Evolutionary conservation across 116 monocot species (phyloP).

Genomic region (Iris pallida): DNA sequence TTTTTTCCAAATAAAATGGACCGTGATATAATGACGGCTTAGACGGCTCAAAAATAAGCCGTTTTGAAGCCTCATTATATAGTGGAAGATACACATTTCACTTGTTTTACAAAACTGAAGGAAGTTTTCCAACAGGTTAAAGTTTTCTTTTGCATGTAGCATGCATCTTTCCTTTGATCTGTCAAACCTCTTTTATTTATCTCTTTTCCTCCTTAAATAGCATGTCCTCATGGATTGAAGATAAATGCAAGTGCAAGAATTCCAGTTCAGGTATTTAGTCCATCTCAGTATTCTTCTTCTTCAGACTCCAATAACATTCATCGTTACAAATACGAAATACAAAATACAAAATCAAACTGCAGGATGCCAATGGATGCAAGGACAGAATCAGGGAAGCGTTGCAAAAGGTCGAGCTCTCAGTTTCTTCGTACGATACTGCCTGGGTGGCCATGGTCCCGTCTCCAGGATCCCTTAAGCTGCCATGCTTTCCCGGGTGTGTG

Average conservation of each 20-base stretch:
- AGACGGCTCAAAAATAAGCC: no score
- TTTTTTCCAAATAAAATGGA: no score
- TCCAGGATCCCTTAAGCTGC: slow-evolving; percentile 26
- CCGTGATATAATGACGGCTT: no score
- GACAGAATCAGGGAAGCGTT: slow-evolving; percentile 48
- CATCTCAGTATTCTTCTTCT: background rate
- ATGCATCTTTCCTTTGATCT: no score
- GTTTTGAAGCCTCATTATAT: no score
- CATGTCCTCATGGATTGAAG: slow-evolving; percentile 3
- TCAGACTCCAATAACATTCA: background rate
- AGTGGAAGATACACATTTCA: no score
- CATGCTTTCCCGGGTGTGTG: slow-evolving; percentile 74
- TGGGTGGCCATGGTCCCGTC: slow-evolving; percentile 96
- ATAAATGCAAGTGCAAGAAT: background rate
- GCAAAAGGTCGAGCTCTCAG: slow-evolving; percentile 29
- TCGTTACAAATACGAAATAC: background rate
- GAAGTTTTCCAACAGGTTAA: no score
- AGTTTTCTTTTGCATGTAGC: no score
- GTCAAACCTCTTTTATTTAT: no score
- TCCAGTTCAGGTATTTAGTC: slow-evolving; percentile 12
- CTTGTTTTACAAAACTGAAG: no score
- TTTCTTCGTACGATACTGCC: slow-evolving; percentile 79
- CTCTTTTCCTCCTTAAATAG: no score
- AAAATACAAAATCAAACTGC: slow-evolving; percentile 8
- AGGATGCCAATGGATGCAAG: slow-evolving; percentile 18